phyloP scores from a whole-genome alignment of 1,139 yeast genomes.

The Yamadazyma mexicana region DNA sequence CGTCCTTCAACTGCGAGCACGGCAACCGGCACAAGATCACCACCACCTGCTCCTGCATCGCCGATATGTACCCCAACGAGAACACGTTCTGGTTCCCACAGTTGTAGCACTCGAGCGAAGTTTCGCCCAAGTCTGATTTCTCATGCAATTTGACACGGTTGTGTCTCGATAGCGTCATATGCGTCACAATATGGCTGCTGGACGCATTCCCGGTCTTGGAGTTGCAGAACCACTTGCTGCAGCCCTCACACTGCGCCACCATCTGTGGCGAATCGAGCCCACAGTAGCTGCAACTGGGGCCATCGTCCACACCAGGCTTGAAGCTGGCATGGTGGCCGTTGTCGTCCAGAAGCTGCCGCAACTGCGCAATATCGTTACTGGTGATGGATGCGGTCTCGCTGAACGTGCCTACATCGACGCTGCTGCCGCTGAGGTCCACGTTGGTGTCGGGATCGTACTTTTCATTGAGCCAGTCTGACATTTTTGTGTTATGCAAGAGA shows the following conservation, averaged over 20 bases:
- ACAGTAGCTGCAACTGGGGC: slow-evolving; percentile 49
- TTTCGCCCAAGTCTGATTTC: slow-evolving; percentile 82
- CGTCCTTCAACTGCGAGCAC: slow-evolving; percentile 74
- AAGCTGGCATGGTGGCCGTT: background rate
- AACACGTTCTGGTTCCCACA: slow-evolving; percentile 86
- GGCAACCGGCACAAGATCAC: slow-evolving; percentile 88
- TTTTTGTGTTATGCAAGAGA: too few relatives aligned
- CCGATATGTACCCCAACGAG: slow-evolving; percentile 82
- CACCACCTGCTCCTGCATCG: slow-evolving; percentile 83
- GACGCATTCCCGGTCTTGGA: slow-evolving; percentile 55
- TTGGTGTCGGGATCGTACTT: background rate
- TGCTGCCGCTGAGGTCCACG: background rate
- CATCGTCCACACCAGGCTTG: too few relatives aligned
- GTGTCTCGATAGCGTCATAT: slow-evolving; percentile 80
- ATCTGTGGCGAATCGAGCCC: slow-evolving; percentile 66
- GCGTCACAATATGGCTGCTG: slow-evolving; percentile 85
- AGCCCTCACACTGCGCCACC: slow-evolving; percentile 74
- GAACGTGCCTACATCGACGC: background rate
- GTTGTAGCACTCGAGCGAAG: slow-evolving; percentile 83
- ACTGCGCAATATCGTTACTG: slow-evolving; percentile 9
- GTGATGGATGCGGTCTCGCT: background rate
- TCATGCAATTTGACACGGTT: slow-evolving; percentile 73
- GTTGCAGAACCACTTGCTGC: slow-evolving; percentile 91
- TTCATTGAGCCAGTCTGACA: too few relatives aligned
- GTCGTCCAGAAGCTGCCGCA: slow-evolving; percentile 50